These are phyloP conservation scores for Jatropha multifida DNA, from an alignment of 441 rosid species.

Conservation along the genomic window DNA sequence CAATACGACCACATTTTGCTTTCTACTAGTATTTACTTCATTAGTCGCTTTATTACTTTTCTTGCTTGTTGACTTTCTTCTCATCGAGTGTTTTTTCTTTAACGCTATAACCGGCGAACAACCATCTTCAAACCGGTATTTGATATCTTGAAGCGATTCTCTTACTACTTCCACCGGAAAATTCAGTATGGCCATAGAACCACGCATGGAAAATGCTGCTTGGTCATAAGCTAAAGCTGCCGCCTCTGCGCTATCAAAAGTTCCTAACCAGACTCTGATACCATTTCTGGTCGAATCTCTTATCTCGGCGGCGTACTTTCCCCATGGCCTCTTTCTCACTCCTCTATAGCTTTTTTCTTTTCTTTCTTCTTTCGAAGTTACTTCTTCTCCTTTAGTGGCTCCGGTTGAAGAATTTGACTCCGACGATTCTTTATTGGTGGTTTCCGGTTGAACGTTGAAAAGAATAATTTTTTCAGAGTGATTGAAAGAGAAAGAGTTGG, in stretches of 20 bases:
- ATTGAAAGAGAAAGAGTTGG: conserved; percentile 25
- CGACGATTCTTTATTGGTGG: conserved; percentile 29
- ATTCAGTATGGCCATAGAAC: conserved; percentile 64
- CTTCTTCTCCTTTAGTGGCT: conserved; percentile 51
- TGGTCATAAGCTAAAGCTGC: conserved; percentile 90
- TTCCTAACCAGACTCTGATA: conserved; percentile 83
- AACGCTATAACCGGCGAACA: conserved; percentile 81
- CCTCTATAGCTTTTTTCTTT: conserved; percentile 70
- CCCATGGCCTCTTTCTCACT: conserved; percentile 85
- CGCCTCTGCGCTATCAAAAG: conserved; percentile 76
- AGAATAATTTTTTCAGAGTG: conserved; percentile 42
- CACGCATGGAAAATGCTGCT: conserved; percentile 81
- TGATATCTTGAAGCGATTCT: conserved; percentile 70
- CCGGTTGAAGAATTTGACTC: conserved; percentile 29
- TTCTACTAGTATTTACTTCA: conserved; percentile 12
- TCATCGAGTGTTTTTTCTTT: conserved; percentile 65
- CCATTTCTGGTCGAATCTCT: conserved; percentile 86
- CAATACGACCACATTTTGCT: conserved; percentile 45
- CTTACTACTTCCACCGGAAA: conserved; percentile 65
- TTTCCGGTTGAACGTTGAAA: conserved; percentile 27
- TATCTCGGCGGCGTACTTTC: conserved; percentile 89
- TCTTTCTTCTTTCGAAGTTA: conserved; percentile 31
- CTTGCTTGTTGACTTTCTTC: conserved; percentile 43
- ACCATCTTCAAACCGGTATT: conserved; percentile 58
- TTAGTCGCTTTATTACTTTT: conserved; percentile 23